Evolutionary conservation across 2,329 filamentous ascomycete species (phyloP), one percentile per base, ranked within the genome.

Genomic region (Amesomyces nigricolor): DNA sequence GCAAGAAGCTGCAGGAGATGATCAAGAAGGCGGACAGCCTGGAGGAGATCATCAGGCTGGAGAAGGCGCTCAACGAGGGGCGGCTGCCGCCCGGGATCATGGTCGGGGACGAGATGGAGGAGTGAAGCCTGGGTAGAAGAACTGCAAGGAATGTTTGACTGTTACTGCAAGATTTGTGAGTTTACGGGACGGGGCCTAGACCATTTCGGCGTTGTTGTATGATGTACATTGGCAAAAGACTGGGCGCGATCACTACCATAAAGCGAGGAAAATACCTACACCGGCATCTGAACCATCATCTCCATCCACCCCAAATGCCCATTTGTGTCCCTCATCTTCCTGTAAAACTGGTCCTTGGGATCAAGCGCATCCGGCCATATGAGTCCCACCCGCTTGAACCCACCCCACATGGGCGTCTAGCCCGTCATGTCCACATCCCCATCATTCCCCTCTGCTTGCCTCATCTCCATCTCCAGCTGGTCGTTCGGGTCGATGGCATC

Each of bases 31-130:
- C 94, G 5, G 91, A 87, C 70, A 95, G 87, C 67, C 71, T 99
- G 66, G 87, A 91, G 63, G 94, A 97, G 74, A 95, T 99, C 68
- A 86, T 89, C 55, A 80, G 83, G 63, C 71, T 99, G 68, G 94
- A 99, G 76, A 95, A 92, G 76, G 89, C 94, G 71, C 74, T 97
- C 62, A 88, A 89, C 60, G 92, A 97, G 71, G 94, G 94, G 1
- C 79, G 88, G 66, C 79, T 97, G 70, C 92, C 92, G 2, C 78
- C 80, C 35, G 88, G 85, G 29, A 80, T 85, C 32, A 76, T 81
- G 37, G 76, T 75, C 45, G 77, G 74, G 40, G 78, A 80, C 62
- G 56, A 71, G 13, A 86, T 86, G 83, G 81, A 86, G 71, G 81
- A 85, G 65, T 86, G 39, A 85, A 22, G 17, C 7, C 1, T 30